Evolutionary conservation across 2,329 filamentous ascomycete genomes (phyloP).

Genomic region (Diaporthe caulivora): DNA sequence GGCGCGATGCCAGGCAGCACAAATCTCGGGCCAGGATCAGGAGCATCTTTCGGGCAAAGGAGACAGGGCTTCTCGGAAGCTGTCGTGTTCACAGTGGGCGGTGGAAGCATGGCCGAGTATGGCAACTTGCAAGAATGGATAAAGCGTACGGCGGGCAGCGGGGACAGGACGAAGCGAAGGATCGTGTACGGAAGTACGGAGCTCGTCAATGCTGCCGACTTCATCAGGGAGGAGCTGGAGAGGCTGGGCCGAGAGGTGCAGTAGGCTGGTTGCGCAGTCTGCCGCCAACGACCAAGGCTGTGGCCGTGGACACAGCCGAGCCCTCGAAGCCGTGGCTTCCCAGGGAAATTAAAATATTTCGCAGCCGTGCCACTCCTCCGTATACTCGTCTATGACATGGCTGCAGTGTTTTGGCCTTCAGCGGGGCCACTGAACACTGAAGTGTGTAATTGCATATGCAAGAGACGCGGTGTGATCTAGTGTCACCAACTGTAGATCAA

Average conservation of each 20-base stretch:
- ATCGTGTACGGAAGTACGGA: constrained; percentile 97
- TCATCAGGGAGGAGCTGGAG: constrained; percentile 74
- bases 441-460: not conserved
- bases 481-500: not conserved
- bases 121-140: constrained; percentile 98
- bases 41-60: constrained; percentile 90
- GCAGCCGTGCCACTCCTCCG: not conserved
- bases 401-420: not conserved
- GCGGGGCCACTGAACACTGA: not conserved
- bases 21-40: constrained; percentile 70
- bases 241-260: constrained; percentile 70
- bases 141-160: constrained; percentile 74
- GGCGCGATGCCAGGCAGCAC: constrained; percentile 55
- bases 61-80: constrained; percentile 91
- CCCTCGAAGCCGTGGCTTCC: not conserved
- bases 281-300: not conserved
- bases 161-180: constrained; percentile 75
- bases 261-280: not conserved
- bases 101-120: constrained; percentile 99
- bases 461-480: not conserved
- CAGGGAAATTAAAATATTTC: not conserved
- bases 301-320: not conserved
- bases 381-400: not conserved
- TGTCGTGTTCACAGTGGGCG: constrained; percentile 94
- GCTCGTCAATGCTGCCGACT: constrained; percentile 76